Evolutionary conservation across 495 filamentous ascomycete genomes (phyloP), one percentile per base, ranked within the genome.

Genomic region (Trichoderma asperelloides): DNA sequence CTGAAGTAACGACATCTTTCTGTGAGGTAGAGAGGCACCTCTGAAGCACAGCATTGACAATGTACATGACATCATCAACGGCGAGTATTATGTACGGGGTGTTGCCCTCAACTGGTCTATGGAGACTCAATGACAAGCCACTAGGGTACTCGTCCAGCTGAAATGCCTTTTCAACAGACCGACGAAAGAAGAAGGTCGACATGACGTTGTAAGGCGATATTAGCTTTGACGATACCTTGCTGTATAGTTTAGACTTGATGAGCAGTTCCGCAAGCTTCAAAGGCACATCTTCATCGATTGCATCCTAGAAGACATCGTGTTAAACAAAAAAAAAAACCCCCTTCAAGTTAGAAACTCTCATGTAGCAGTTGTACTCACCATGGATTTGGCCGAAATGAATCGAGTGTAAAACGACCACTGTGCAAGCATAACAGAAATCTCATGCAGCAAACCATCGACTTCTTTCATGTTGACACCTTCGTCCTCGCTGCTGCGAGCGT

Each of bases 61-160:
- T 96, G 78, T 97, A 98, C 96, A 98, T 98, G 66, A 98, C 93
- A 77, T 96, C 95, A 79, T 98, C 95, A 11, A 98, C 93, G 1
- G 95, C 92, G 0, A 93, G 96, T 64, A 93, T 94, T 72, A 98
- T 96, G 71, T 90, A 96, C 12, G 95, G 95, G 12, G 92, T 86
- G 71, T 93, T 91, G 72, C 77, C 78, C 55, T 85, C 82, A 49
- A 96, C 82, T 9, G 88, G 76, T 66, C 82, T 89, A 65, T 82
- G 87, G 18, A 85, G 82, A 71, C 88, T 91, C 41, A 98, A 78
- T 3, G 88, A 88, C 37, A 97, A 80, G 51, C 90, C 91, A 0
- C 82, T 80, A 0, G 95, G 94, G n/a, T 87, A 84, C 77, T 98
- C 96, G 74, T 98, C 96, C n/a, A 98, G 81, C 76, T 98, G 95